Evolutionary conservation across 176 grass and related monocot genomes (phyloP).

Genomic region (Lolium rigidum): DNA sequence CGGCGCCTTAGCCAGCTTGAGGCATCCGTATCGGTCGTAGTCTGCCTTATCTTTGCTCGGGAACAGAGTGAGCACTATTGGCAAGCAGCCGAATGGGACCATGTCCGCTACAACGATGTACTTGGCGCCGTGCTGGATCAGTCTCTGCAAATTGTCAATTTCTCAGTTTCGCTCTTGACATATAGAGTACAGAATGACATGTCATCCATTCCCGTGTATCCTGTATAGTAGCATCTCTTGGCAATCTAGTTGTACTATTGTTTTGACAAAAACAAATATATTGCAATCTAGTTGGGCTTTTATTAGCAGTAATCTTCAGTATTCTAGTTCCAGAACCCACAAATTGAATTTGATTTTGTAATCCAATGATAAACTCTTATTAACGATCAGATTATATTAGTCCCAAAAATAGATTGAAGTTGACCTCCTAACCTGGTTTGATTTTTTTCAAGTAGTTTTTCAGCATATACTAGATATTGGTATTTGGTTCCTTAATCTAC

Average conservation of each 20-base stretch:
- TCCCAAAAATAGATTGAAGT: not conserved
- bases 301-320: not conserved
- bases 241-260: not conserved
- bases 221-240: not conserved
- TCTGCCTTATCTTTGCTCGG: slow-evolving; percentile 20
- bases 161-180: not conserved
- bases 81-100: slow-evolving; percentile 40
- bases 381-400: not conserved
- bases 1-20: slow-evolving; percentile 9
- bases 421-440: not conserved
- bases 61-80: not conserved
- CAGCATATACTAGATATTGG: not conserved
- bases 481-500: not conserved
- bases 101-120: slow-evolving; percentile 47
- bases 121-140: slow-evolving; percentile 43
- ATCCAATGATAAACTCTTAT: no score
- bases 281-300: not conserved
- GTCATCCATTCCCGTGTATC: no score
- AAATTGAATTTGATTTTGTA: no score
- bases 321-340: not conserved
- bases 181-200: not conserved
- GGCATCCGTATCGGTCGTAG: slow-evolving; percentile 49
- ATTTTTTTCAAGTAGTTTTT: not conserved
- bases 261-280: not conserved
- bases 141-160: slow-evolving; percentile 12